A percentile compares a stretch with the other conserved stretches of the same genome.
Conservation (phyloP, 169 alveolate species). For the Eimeria falciformis region DNA sequence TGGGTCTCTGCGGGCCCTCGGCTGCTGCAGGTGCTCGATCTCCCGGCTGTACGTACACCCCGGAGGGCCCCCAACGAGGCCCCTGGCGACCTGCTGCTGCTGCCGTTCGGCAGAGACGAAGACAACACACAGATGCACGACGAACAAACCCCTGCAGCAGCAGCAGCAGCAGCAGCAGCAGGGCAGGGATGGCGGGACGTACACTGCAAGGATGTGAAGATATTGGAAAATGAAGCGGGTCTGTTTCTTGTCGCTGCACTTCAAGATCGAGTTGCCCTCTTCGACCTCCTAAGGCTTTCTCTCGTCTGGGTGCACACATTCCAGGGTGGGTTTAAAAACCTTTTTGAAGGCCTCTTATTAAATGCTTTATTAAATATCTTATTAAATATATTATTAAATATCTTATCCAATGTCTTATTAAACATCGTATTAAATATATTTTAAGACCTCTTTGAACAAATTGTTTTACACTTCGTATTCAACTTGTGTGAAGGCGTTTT, state of each 20-base stretch:
- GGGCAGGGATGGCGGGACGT: neutral
- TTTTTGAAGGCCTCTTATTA: too few species aligned
- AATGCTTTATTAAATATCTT: too few species aligned
- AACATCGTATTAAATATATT: too few species aligned
- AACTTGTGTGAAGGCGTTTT: too few species aligned
- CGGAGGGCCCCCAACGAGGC: neutral
- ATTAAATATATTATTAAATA: too few species aligned
- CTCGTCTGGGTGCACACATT: constrained; percentile 25
- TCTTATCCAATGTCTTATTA: too few species aligned
- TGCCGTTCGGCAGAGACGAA: constrained; percentile 39
- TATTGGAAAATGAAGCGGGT: constrained; percentile 2
- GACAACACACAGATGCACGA: neutral
- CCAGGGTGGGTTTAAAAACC: neutral
- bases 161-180: neutral
- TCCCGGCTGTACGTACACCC: neutral
- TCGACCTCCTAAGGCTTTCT: constrained; percentile 34
- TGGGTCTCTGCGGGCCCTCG: constrained; percentile 32
- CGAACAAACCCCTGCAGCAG: neutral
- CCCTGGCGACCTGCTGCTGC: neutral
- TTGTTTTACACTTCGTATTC: too few species aligned
- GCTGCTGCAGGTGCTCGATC: neutral
- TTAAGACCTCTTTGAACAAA: too few species aligned
- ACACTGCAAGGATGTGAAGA: constrained; percentile 4
- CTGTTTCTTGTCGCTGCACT: constrained; percentile 25
- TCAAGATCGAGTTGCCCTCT: neutral